Evolutionary conservation across 2,329 filamentous ascomycete species (phyloP).

Genomic region (Myriosclerotinia curreyana): DNA sequence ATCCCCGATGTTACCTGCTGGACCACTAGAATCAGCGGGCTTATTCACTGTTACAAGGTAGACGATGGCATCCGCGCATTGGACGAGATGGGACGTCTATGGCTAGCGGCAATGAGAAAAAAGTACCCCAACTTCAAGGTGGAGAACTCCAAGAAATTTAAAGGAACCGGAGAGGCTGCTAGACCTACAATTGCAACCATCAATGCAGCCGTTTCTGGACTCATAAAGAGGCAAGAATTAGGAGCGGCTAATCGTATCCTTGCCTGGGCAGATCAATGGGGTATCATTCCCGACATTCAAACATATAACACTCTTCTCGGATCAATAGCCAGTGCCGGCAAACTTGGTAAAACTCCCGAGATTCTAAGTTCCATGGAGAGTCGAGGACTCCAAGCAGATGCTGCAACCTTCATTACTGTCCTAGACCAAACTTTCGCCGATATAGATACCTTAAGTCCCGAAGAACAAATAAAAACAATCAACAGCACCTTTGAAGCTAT

Average conservation of each 20-base stretch:
- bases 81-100: conserved; percentile 61
- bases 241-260: conserved; percentile 54
- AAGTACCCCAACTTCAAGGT: conserved; percentile 28
- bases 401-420: conserved; percentile 71
- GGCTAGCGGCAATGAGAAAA: conserved; percentile 43
- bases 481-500: conserved; percentile 56
- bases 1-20: conserved; percentile 64
- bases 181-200: conserved; percentile 62
- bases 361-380: conserved; percentile 59
- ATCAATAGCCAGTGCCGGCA: conserved; percentile 52
- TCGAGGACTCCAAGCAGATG: conserved; percentile 55
- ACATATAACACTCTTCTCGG: conserved; percentile 69
- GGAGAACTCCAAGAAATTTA: conserved; percentile 34
- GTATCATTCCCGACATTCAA: conserved; percentile 46
- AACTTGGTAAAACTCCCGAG: conserved; percentile 47
- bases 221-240: conserved; percentile 51
- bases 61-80: conserved; percentile 61
- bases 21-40: conserved; percentile 66
- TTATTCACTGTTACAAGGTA: conserved; percentile 55
- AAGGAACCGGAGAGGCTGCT: conserved; percentile 43
- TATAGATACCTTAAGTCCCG: conserved; percentile 43
- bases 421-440: conserved; percentile 56
- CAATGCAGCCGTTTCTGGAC: conserved; percentile 66
- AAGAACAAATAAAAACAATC: conserved; percentile 53
- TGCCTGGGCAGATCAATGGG: conserved; percentile 44